Percentiles rank a stretch among this genome's conserved stretches.
Evolutionary conservation across 1,284 basidiomycete species (phyloP).

Genomic region (Volvariella volvacea): DNA sequence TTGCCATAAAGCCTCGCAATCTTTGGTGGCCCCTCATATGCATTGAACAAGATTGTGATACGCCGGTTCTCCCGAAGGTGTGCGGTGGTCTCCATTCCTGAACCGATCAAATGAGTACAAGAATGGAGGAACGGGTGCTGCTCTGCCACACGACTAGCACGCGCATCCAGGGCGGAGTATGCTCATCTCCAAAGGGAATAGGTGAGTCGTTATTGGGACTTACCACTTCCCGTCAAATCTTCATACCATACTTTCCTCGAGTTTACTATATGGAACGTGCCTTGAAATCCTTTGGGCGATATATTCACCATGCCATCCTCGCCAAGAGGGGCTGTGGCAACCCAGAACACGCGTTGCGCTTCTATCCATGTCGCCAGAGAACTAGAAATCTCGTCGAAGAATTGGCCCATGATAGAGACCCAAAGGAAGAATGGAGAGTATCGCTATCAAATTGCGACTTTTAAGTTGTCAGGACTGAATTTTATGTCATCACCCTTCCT

Average conservation of each 20-base stretch:
- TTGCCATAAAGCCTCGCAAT: conserved; percentile 49
- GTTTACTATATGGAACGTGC: conserved; percentile 45
- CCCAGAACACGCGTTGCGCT: conserved; percentile 53
- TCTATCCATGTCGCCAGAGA: conserved; percentile 41
- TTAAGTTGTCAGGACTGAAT: too few relatives aligned
- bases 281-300: conserved; percentile 43
- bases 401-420: conserved; percentile 24
- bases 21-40: conserved; percentile 45
- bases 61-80: conserved; percentile 53
- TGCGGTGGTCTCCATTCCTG: conserved; percentile 53
- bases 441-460: too few relatives aligned
- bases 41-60: conserved; percentile 50
- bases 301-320: conserved; percentile 46
- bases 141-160: too few relatives aligned
- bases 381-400: conserved; percentile 37
- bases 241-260: conserved; percentile 51
- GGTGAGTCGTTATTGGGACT: conserved; percentile 10
- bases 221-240: conserved; percentile 51
- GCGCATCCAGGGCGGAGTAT: not conserved
- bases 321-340: conserved; percentile 46
- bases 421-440: not conserved
- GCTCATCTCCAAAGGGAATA: not conserved
- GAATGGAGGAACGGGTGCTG: not conserved
- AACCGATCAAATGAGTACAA: too few relatives aligned
- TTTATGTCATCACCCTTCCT: too few relatives aligned